phyloP scores from a whole-genome alignment of 139 green algal genomes.

The Chlorella sp. region DNA sequence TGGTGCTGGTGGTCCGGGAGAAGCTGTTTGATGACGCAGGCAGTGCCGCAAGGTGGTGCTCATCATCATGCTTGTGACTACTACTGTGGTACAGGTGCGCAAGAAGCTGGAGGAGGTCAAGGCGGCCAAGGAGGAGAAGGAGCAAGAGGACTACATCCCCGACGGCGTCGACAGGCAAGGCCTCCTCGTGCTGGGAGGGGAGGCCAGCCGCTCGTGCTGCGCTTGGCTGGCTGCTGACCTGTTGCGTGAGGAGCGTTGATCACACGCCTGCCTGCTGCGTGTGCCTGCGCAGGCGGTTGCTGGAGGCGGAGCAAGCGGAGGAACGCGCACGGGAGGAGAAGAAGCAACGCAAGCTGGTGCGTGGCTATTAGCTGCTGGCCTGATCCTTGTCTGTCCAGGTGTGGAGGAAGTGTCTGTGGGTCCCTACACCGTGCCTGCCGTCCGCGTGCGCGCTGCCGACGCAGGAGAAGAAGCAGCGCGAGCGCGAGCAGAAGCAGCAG shows the following conservation, averaged over 20 bases:
- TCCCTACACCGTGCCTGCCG: too few species aligned
- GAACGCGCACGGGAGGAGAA: slow-evolving; percentile 26
- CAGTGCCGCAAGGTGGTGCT: neutral
- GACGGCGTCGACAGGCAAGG: slow-evolving; percentile 54
- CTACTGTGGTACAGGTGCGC: slow-evolving; percentile 7
- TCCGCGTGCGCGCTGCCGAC: too few species aligned
- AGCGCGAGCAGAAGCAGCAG: slow-evolving; percentile 27
- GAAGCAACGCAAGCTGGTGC: slow-evolving; percentile 13
- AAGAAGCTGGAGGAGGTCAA: slow-evolving; percentile 13
- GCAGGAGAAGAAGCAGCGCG: slow-evolving; percentile 44
- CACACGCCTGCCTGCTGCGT: neutral
- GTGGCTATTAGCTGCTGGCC: too few species aligned
- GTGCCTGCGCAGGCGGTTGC: slow-evolving; percentile 21
- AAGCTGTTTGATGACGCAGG: neutral
- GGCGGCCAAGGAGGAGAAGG: slow-evolving; percentile 35
- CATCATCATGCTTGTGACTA: neutral
- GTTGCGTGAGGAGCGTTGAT: neutral
- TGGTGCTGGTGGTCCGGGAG: neutral
- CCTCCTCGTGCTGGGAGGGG: too few species aligned
- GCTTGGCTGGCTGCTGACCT: neutral
- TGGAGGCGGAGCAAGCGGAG: slow-evolving; percentile 49
- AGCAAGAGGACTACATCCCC: slow-evolving; percentile 34
- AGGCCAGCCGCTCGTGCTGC: neutral
- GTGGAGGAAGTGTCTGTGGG: too few species aligned
- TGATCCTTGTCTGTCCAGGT: too few species aligned